Base-by-base conservation (phyloP, 306 rosid genomes). In the Sechiopsis laciniata region DNA sequence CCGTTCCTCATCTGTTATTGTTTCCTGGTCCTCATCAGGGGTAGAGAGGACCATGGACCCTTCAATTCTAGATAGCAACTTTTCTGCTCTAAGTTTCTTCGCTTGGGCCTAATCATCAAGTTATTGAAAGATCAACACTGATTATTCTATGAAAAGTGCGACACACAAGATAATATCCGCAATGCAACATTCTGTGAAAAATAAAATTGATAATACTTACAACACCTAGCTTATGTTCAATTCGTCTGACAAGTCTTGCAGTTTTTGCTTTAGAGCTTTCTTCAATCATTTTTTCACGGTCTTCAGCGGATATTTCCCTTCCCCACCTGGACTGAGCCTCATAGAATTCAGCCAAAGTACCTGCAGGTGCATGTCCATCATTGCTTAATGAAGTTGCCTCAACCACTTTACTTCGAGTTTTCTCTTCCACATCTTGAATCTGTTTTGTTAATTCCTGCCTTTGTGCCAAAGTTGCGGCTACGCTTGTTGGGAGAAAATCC, bases 1-100 rank as follows among this genome's bases (percentile, higher is more conserved):
- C 1, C 97, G 85, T 66, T 95, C 99, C 87, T 93, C 97, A 78
- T 95, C 99, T 65, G 99, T 89, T 75, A 91, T 83, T 75, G 95
- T 88, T 86, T 95, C 99, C 78, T 86, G 90, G 77, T 89, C 91
- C 75, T 84, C 80, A 84, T 88, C 96, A 69, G 95, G 92, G 75
- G 88, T 87, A 56, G 85, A 85, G 75, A 91, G 97, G 78, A 91
- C 77, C 92, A 94, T 78, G 46, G 95, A 89, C 4, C 83, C 87
- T 83, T 91, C 96, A 74, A 91, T 80, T 81, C 85, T 91, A 65
- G 84, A 69, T 55, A 88, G 80, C 65, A 91, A 83, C 68, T 29
- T 88, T 79, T 86, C 99, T 80, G 95, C 96, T 86, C 83, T 86
- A 74, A 84, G 85, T 82, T 82, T 91, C 82, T 91, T 91, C 29